These are phyloP conservation scores for Vigna reflexopilosa DNA, from an alignment of 306 rosid genomes.

Conservation along the genomic window DNA sequence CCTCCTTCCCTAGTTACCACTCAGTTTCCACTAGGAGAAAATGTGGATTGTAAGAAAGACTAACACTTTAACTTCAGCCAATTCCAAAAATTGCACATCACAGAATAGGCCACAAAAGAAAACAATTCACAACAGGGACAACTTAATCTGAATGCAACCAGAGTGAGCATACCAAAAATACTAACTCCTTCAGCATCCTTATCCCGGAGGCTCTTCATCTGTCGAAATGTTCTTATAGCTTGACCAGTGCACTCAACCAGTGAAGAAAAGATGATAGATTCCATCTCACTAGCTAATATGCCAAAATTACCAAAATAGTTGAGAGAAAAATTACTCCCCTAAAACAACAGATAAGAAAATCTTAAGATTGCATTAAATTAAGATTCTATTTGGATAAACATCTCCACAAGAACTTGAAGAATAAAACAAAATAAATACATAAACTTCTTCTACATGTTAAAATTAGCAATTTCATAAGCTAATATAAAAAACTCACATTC, in stretches of 20 bases:
- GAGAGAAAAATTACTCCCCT: constrained; percentile 13
- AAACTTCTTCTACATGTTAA: background rate
- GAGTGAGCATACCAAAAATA: constrained; percentile 24
- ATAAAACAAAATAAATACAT: background rate
- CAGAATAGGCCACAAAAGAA: background rate
- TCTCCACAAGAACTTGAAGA: background rate
- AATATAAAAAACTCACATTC: background rate
- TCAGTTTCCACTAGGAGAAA: background rate
- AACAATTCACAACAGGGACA: constrained; percentile 27
- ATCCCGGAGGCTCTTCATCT: constrained; percentile 35
- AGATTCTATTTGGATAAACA: background rate
- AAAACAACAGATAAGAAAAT: constrained; percentile 23
- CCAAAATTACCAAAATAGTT: constrained; percentile 42
- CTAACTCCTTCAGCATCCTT: constrained; percentile 36
- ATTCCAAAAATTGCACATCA: background rate
- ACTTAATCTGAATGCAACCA: constrained; percentile 22
- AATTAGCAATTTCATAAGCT: background rate
- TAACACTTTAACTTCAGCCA: background rate
- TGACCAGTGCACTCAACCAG: constrained; percentile 38
- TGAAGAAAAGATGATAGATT: constrained; percentile 42
- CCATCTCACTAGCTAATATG: constrained; percentile 46
- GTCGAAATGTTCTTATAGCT: constrained; percentile 31
- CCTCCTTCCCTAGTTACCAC: background rate
- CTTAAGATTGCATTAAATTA: constrained; percentile 20
- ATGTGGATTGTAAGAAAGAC: background rate